phyloP scores from a whole-genome alignment of 2,329 filamentous ascomycete species.

The Aspergillus caelatus region DNA sequence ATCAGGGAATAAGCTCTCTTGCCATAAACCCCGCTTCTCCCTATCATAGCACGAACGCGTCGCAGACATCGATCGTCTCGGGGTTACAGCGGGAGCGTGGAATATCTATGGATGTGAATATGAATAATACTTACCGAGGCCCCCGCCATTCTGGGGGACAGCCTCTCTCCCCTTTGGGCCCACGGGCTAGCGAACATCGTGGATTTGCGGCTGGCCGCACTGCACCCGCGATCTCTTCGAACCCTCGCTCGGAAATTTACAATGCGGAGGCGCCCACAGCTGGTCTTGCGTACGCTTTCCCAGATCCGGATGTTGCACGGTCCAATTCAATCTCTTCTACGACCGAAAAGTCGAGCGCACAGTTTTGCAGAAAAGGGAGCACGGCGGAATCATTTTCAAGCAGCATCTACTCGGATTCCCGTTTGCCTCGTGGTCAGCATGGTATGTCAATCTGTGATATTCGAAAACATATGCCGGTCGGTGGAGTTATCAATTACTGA shows the following conservation, averaged over 20 bases:
- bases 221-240: conserved; percentile 52
- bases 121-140: conserved; percentile 39
- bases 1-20: conserved; percentile 52
- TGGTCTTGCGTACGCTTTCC: conserved; percentile 55
- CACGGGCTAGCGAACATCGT: conserved; percentile 43
- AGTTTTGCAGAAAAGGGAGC: conserved; percentile 50
- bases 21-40: conserved; percentile 51
- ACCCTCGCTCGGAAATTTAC: conserved; percentile 53
- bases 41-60: conserved; percentile 51
- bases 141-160: conserved; percentile 44
- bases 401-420: conserved; percentile 50
- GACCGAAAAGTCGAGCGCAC: conserved; percentile 34
- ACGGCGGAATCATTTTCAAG: conserved; percentile 51
- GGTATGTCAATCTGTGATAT: conserved; percentile 37
- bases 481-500: background rate
- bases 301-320: conserved; percentile 49
- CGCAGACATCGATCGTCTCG: conserved; percentile 50
- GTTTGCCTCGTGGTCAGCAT: conserved; percentile 51
- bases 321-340: conserved; percentile 40
- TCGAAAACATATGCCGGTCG: background rate
- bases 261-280: conserved; percentile 53
- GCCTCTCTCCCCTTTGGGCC: conserved; percentile 46
- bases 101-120: conserved; percentile 42
- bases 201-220: conserved; percentile 49
- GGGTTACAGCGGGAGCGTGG: conserved; percentile 47